Evolutionary conservation across 2,329 filamentous ascomycete genomes (phyloP), one percentile per base, ranked within the genome.

Genomic region (Penicillium sp.): DNA sequence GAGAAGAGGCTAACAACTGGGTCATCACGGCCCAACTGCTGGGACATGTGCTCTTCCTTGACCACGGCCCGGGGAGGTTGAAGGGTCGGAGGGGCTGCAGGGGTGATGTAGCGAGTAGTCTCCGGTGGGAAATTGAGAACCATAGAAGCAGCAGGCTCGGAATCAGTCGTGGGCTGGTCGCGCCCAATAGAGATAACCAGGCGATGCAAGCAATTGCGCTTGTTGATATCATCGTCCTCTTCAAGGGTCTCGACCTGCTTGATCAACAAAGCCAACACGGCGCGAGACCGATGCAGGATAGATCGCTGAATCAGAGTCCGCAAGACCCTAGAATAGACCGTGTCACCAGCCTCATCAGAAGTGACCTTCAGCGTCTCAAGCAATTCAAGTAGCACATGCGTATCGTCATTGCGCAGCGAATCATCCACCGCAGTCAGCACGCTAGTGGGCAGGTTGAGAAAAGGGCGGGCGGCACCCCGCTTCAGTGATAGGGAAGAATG

Each of bases 111-210:
- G 55, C 86, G 87, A 24, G 83, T 83, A 14, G 82, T 82, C 64
- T 91, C 81, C 1, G 74, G 64, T 18, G 79, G 73, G 42, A 75
- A 75, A 51, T 78, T 74, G 4, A 77, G 67, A 75, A 73, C 81
- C 36, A 83, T 75, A 18, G 81, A 80, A 0, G 77, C 76, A 21
- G 82, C 78, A 18, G 81, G 71, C 47, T 85, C 83, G 3, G 75
- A 74, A 45, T 77, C 75, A 34, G 80, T 79, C 8, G 81, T 80
- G 13, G 82, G 80, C 62, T 86, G 83, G 11, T 88, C 86, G 45
- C 93, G 86, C 16, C 93, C 92, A 63, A 97, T 95, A 18, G 92
- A 88, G 55, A 97, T 95, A 40, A 99, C 88, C 2, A 97, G 80
- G 8, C 94, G 87, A 71, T 99, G 94, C 45, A 99, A 85, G 70